phyloP scores from a whole-genome alignment of 306 rosid species.

The Rosa chinensis region DNA sequence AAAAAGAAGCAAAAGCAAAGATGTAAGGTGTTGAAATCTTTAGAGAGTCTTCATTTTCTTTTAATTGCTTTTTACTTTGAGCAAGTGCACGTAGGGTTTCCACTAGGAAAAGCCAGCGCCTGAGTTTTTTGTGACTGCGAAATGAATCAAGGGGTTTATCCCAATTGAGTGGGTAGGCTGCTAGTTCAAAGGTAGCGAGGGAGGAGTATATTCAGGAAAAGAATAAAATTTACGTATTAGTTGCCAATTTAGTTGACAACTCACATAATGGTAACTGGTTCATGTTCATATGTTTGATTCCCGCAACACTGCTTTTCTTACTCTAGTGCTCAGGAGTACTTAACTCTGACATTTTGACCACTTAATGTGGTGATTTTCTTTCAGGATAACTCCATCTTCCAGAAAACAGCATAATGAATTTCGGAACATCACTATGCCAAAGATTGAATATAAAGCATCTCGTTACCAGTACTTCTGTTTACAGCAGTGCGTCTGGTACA shows the following conservation, averaged over 20 bases:
- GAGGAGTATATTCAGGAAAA: neutral
- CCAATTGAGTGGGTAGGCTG: neutral
- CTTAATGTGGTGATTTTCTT: neutral
- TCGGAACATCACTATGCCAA: constrained; percentile 54
- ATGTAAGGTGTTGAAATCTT: too few species aligned
- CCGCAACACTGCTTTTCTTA: neutral
- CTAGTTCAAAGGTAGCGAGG: neutral
- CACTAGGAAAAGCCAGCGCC: neutral
- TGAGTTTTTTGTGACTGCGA: too few species aligned
- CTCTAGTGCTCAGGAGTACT: too few species aligned
- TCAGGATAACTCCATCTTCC: constrained; percentile 18
- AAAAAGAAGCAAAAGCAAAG: neutral
- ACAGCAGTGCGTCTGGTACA: constrained; percentile 59
- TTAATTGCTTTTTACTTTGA: neutral
- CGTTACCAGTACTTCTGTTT: constrained; percentile 55
- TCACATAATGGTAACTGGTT: neutral
- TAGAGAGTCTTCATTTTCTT: neutral
- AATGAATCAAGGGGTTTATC: too few species aligned
- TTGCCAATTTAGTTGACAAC: neutral
- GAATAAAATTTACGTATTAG: neutral
- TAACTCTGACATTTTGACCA: neutral
- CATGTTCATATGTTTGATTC: neutral
- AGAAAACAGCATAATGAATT: constrained; percentile 42
- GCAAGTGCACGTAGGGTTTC: neutral
- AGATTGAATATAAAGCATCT: constrained; percentile 68